These are phyloP conservation scores for Plasmodium vinckei DNA, from an alignment of 169 alveolate species.

Conservation along the genomic window DNA sequence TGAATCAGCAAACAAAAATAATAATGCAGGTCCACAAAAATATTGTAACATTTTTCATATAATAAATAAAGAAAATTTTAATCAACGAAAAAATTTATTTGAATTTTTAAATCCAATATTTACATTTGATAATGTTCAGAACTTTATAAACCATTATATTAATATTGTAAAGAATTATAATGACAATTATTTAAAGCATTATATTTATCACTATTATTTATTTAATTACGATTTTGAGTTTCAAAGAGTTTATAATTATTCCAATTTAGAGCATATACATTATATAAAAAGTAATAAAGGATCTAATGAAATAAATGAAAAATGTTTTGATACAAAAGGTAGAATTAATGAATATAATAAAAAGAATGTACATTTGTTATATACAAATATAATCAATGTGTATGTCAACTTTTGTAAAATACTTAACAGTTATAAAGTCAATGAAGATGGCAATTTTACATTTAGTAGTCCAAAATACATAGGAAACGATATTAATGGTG, in stretches of 20 bases:
- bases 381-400: constrained; percentile 65
- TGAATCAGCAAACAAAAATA: background rate
- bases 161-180: constrained; percentile 47
- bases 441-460: no score
- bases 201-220: constrained; percentile 56
- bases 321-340: background rate
- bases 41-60: background rate
- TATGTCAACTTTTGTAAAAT: constrained; percentile 35
- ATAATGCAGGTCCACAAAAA: background rate
- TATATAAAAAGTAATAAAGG: constrained; percentile 15
- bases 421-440: no score
- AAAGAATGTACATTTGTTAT: constrained; percentile 15
- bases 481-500: background rate
- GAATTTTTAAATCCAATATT: constrained; percentile 60
- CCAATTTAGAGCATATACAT: constrained; percentile 61
- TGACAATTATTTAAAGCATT: constrained; percentile 60
- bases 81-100: constrained; percentile 41
- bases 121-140: constrained; percentile 37
- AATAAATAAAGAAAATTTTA: constrained; percentile 40
- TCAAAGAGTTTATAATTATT: constrained; percentile 48
- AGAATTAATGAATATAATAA: background rate
- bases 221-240: constrained; percentile 66
- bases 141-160: constrained; percentile 51
- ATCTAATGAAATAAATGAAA: background rate
- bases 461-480: background rate